Percentiles rank a stretch among this genome's conserved stretches.
Conservation (phyloP, 2,329 filamentous ascomycete species). For the Penicillium crustosum region DNA sequence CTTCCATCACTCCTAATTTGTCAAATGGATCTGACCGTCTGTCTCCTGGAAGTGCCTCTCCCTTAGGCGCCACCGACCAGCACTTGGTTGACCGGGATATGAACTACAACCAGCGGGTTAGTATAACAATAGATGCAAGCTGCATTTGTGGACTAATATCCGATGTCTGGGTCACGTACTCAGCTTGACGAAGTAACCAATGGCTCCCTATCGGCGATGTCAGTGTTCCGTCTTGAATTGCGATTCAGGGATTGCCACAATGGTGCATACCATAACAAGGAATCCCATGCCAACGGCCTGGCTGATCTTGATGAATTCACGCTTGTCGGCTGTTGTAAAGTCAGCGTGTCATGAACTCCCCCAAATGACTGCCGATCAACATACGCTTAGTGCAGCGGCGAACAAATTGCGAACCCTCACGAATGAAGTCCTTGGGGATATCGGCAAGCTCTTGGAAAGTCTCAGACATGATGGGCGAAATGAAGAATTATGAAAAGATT, state of each 20-base stretch:
- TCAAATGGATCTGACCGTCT: neutral
- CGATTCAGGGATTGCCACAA: neutral
- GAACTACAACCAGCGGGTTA: slow-evolving; percentile 38
- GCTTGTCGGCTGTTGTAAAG: slow-evolving; percentile 52
- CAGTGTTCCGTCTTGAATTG: slow-evolving; percentile 5
- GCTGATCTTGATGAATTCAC: slow-evolving; percentile 61
- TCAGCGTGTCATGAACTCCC: slow-evolving; percentile 12
- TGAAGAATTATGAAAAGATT: neutral
- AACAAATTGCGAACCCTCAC: slow-evolving; percentile 50
- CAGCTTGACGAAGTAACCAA: slow-evolving; percentile 61
- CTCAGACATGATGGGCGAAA: slow-evolving; percentile 50
- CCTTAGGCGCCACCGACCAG: slow-evolving; percentile 49
- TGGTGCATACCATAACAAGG: slow-evolving; percentile 52
- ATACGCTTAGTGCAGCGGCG: slow-evolving; percentile 52
- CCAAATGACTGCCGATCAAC: slow-evolving; percentile 22
- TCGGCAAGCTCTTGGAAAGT: slow-evolving; percentile 62
- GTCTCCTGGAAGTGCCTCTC: neutral
- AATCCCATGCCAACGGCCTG: slow-evolving; percentile 62
- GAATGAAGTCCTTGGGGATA: slow-evolving; percentile 56
- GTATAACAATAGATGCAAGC: neutral
- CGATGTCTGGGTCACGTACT: slow-evolving; percentile 43
- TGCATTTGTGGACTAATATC: neutral
- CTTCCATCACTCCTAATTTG: neutral
- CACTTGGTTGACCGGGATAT: slow-evolving; percentile 53
- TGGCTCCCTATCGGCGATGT: slow-evolving; percentile 44